A percentile compares a stretch with the other conserved stretches of the same genome.
Evolutionary conservation across 495 filamentous ascomycete species (phyloP).

Genomic region (Penicillium turbatum): DNA sequence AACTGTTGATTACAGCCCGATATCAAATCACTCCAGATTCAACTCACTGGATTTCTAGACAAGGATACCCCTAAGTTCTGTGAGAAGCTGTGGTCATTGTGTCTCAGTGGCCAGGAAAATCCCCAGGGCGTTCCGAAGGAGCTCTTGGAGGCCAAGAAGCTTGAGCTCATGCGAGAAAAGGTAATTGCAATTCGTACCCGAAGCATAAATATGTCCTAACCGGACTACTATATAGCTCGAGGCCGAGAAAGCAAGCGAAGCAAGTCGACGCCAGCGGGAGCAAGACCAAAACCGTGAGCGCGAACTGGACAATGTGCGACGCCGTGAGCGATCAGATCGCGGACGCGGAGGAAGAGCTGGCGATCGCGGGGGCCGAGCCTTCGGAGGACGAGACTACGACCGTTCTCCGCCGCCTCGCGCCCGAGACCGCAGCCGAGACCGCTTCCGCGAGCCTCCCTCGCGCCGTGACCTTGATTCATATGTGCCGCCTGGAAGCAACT

Average conservation of each 20-base stretch:
- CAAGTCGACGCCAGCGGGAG: conserved; percentile 65
- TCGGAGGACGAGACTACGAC: conserved; percentile 46
- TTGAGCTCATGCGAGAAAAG: conserved; percentile 90
- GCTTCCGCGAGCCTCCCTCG: conserved; percentile 49
- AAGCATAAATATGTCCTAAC: conserved; percentile 5
- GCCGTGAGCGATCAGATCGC: conserved; percentile 70
- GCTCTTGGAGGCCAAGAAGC: conserved; percentile 90
- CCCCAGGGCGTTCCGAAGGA: conserved; percentile 91
- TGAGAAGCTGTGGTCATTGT: conserved; percentile 87
- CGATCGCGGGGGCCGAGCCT: conserved; percentile 32
- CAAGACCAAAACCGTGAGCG: conserved; percentile 54
- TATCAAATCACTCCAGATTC: conserved; percentile 89
- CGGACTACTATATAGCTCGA: conserved; percentile 55
- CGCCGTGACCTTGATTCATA: conserved; percentile 56
- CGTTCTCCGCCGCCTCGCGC: conserved; percentile 59
- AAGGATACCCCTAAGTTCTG: conserved; percentile 90
- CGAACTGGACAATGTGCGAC: conserved; percentile 61
- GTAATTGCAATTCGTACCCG: conserved; percentile 36
- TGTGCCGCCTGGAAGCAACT: conserved; percentile 42
- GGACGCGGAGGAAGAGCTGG: conserved; percentile 54
- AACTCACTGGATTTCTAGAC: conserved; percentile 90
- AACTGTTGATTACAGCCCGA: conserved; percentile 63
- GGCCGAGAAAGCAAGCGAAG: conserved; percentile 76
- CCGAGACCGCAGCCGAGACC: conserved; percentile 50
- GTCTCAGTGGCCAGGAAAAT: conserved; percentile 83